A percentile compares a stretch with the other conserved stretches of the same genome.
phyloP scores from a whole-genome alignment of 768 basidiomycete species.

The Leccinum variicolor region DNA sequence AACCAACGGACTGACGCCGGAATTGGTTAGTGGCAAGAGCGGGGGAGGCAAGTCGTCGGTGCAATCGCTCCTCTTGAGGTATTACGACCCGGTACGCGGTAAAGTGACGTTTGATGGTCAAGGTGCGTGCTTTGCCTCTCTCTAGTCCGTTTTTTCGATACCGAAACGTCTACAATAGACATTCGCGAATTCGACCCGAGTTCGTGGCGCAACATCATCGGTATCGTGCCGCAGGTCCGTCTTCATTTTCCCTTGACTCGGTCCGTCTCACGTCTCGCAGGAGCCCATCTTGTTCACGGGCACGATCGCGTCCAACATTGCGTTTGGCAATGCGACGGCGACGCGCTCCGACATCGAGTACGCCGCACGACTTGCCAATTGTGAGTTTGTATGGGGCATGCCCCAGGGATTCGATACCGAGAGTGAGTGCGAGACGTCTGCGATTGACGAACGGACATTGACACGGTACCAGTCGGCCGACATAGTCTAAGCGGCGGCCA shows the following conservation, averaged over 20 bases:
- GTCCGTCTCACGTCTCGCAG: constrained; percentile 6
- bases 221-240: constrained; percentile 83
- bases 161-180: constrained; percentile 39
- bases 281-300: constrained; percentile 90
- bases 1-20: neutral
- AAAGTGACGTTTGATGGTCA: constrained; percentile 83
- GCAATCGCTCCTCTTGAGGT: constrained; percentile 80
- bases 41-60: constrained; percentile 94
- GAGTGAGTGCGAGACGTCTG: constrained; percentile 48
- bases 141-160: neutral
- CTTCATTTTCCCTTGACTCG: too few species aligned
- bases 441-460: neutral
- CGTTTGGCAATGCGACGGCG: constrained; percentile 74
- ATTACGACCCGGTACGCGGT: constrained; percentile 86
- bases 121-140: constrained; percentile 43
- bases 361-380: constrained; percentile 89
- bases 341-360: constrained; percentile 82
- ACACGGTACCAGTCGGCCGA: constrained; percentile 20
- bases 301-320: constrained; percentile 93
- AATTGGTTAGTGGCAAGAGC: constrained; percentile 67
- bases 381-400: constrained; percentile 94
- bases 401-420: constrained; percentile 92
- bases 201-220: constrained; percentile 86
- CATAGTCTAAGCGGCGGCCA: constrained; percentile 58
- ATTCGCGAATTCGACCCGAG: constrained; percentile 82